Conservation (phyloP, 148 eudicot genomes). For the Beta vulgaris region DNA sequence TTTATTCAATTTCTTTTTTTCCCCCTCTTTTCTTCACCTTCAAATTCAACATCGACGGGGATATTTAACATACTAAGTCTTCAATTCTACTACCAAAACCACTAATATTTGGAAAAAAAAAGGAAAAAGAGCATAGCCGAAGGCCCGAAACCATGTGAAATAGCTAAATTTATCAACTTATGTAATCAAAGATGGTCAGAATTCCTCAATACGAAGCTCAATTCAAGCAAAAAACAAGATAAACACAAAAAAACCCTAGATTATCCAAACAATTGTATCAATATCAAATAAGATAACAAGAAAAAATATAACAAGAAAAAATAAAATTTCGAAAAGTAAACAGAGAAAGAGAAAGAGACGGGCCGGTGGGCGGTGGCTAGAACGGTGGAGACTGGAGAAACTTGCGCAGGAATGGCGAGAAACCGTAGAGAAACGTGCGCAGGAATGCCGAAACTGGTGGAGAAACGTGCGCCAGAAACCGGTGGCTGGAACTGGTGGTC, state of each 20-base stretch:
- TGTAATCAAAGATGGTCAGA: not conserved
- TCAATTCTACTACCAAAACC: not conserved
- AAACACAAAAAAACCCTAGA: not conserved
- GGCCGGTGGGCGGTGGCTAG: too few relatives aligned
- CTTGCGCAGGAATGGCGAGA: too few relatives aligned
- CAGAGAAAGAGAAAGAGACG: too few relatives aligned
- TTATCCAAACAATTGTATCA: not conserved
- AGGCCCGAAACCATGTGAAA: not conserved
- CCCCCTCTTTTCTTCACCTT: not conserved
- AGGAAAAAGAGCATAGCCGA: not conserved
- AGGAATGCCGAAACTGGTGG: too few relatives aligned
- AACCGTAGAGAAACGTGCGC: too few relatives aligned
- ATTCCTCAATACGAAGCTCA: not conserved
- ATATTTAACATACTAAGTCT: not conserved
- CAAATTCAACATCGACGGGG: too few relatives aligned
- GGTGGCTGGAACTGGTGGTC: too few relatives aligned
- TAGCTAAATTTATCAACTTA: not conserved
- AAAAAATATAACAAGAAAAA: too few relatives aligned
- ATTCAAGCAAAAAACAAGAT: not conserved
- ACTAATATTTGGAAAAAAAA: not conserved
- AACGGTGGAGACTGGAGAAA: too few relatives aligned
- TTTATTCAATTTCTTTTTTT: not conserved
- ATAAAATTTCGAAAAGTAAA: too few relatives aligned
- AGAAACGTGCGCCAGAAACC: too few relatives aligned
- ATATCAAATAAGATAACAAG: too few relatives aligned